Conservation (phyloP, 2,329 filamentous ascomycete species). For the Epichloe aotearoae region DNA sequence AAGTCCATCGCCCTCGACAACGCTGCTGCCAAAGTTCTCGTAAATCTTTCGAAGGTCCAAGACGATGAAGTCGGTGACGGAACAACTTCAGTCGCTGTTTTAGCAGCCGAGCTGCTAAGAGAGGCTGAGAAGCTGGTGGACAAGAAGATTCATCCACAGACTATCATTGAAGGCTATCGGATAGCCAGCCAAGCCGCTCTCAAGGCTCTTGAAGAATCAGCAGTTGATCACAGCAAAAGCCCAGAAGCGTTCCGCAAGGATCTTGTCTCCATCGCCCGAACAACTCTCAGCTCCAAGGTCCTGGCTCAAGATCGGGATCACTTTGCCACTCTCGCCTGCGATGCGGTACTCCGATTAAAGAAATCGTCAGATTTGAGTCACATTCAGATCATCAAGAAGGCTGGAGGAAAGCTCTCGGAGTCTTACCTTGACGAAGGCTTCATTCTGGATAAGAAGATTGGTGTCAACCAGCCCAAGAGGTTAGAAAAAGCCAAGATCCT, state of each 20-base stretch:
- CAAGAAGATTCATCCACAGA: conserved; percentile 98
- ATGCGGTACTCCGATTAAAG: conserved; percentile 81
- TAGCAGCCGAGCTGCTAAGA: conserved; percentile 86
- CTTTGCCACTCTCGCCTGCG: conserved; percentile 78
- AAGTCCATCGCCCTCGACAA: conserved; percentile 98
- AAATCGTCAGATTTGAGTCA: conserved; percentile 89
- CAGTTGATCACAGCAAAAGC: conserved; percentile 81
- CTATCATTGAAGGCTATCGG: conserved; percentile 96
- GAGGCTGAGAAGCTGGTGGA: conserved; percentile 96
- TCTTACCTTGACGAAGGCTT: conserved; percentile 97
- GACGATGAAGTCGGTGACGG: conserved; percentile 98
- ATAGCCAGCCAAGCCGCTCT: conserved; percentile 90
- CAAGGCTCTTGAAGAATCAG: conserved; percentile 66
- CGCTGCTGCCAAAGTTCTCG: conserved; percentile 91
- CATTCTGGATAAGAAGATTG: conserved; percentile 98
- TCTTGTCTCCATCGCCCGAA: conserved; percentile 78
- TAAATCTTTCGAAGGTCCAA: conserved; percentile 99
- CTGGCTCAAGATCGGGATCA: conserved; percentile 86
- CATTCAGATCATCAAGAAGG: conserved; percentile 99
- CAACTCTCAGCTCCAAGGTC: conserved; percentile 94
- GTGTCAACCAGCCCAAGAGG: conserved; percentile 94
- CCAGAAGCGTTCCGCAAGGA: conserved; percentile 78
- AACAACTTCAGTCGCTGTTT: conserved; percentile 92
- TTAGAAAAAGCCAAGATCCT: conserved; percentile 97
- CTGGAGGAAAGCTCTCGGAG: conserved; percentile 91